These are phyloP conservation scores for Cordyceps cicadae DNA, from an alignment of 2,329 filamentous ascomycete species.

Conservation along the genomic window DNA sequence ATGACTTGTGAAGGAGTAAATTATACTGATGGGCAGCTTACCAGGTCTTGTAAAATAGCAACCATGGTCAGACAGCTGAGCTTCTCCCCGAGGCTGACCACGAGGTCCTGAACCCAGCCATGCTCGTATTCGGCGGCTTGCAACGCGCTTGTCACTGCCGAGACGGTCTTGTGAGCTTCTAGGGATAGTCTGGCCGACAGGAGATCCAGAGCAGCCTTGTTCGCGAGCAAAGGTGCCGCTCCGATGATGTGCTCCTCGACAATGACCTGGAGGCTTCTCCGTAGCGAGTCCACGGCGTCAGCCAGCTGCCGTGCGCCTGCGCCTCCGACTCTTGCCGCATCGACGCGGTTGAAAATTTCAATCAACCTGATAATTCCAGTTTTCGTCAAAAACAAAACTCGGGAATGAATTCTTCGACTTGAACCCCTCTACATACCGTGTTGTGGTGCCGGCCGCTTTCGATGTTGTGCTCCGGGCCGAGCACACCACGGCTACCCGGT, in stretches of 20 bases:
- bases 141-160: background rate
- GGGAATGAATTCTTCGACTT: no score
- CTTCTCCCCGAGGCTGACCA: constrained; percentile 1
- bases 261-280: background rate
- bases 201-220: background rate
- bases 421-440: background rate
- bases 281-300: background rate
- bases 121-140: background rate
- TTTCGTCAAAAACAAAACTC: background rate
- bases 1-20: no score
- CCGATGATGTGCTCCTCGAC: background rate
- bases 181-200: background rate
- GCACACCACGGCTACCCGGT: constrained; percentile 4
- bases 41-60: background rate
- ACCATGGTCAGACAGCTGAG: background rate
- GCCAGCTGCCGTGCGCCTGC: background rate
- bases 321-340: background rate
- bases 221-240: background rate
- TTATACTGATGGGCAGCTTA: background rate
- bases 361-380: background rate
- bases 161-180: background rate
- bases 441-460: constrained; percentile 1
- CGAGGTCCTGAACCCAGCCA: background rate
- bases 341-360: background rate
- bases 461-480: background rate